These are phyloP conservation scores for bread wheat (Triticum aestivum) DNA, from an alignment of 176 grass and related monocot genomes.

Conservation along the genomic window IWGSC_CS_RefSeq_v2.1 NC_057795.1:68205825-68206324, in stretches of 20 bases:
- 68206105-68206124: no score
- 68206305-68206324: background rate
- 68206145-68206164: constrained; percentile 19
- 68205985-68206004: constrained; percentile 43
- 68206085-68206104: no score
- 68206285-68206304: constrained; percentile 28
- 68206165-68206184: background rate
- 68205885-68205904: background rate
- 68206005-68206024: constrained; percentile 43
- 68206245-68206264: constrained; percentile 36
- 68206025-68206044: constrained; percentile 43
- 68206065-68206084: background rate
- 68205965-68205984: constrained; percentile 33
- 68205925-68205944: constrained; percentile 51
- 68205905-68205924: background rate
- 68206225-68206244: constrained; percentile 58
- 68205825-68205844: no score
- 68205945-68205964: constrained; percentile 48
- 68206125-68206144: background rate
- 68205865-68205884: no score
- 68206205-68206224: constrained; percentile 37
- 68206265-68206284: constrained; percentile 41
- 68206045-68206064: constrained; percentile 19
- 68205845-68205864: no score
- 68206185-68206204: constrained; percentile 34